phyloP scores from a whole-genome alignment of 2,329 filamentous ascomycete species.

The Proliferodiscus dingleyae region DNA sequence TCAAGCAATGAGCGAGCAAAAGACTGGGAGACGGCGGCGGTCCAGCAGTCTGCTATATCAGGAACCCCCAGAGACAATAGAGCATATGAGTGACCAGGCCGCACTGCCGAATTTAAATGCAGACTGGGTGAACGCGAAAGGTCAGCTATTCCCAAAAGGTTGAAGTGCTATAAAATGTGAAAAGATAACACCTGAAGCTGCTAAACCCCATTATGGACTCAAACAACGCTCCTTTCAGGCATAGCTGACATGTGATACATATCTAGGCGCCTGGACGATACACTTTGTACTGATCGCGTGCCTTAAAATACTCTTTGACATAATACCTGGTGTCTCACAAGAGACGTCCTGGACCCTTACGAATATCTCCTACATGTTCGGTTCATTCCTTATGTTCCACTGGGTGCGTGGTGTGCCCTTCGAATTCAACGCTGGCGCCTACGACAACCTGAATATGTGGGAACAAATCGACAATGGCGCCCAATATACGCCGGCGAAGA shows the following conservation, averaged over 20 bases:
- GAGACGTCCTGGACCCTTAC: slow-evolving; percentile 98
- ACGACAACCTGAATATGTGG: slow-evolving; percentile 99
- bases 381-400: slow-evolving; percentile 99
- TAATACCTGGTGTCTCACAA: slow-evolving; percentile 92
- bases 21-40: slow-evolving; percentile 75
- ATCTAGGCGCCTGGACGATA: slow-evolving; percentile 89
- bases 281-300: slow-evolving; percentile 87
- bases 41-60: slow-evolving; percentile 98
- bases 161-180: neutral
- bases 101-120: slow-evolving; percentile 93
- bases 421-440: slow-evolving; percentile 97
- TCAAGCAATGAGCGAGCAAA: slow-evolving; percentile 54
- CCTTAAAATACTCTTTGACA: slow-evolving; percentile 95
- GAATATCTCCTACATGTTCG: slow-evolving; percentile 98
- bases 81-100: slow-evolving; percentile 96
- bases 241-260: slow-evolving; percentile 12
- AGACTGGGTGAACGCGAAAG: slow-evolving; percentile 99
- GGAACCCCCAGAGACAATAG: slow-evolving; percentile 91
- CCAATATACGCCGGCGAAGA: slow-evolving; percentile 98
- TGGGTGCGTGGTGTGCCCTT: slow-evolving; percentile 97
- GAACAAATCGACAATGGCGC: slow-evolving; percentile 99
- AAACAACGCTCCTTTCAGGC: neutral
- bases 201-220: neutral
- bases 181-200: neutral
- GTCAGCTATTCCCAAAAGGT: slow-evolving; percentile 47